Evolutionary conservation across 2,329 filamentous ascomycete genomes (phyloP), one percentile per base, ranked within the genome.

Genomic region (Xylariaceae sp.): DNA sequence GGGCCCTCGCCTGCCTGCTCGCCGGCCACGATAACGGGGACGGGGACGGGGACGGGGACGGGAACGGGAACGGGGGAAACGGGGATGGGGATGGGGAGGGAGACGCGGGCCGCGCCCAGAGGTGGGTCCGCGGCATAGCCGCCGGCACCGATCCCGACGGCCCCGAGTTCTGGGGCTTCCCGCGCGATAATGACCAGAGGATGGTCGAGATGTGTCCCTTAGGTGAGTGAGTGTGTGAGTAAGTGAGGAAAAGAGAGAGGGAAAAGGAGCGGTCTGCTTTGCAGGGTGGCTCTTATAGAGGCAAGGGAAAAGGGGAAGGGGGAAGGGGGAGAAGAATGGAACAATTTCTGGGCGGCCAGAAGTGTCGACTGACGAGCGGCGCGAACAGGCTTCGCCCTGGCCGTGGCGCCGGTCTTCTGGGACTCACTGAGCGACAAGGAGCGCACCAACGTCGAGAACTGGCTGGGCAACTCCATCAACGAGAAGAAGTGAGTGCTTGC

Each of bases 151-250:
- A 89, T 46, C 82, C 82, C 0, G 66, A 76, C 28, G 74, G 64
- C 37, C 67, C 73, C 0, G 83, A 88, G 57, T 89, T 80, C 50
- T 90, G 83, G 83, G 83, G 83, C 0, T 77, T 75, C 36, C 81
- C 84, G 43, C 70, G 77, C 44, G 82, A 88, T 51, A 77, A 80
- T 37, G 84, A 89, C 51, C 83, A 89, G 63, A 67, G 83, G 17
- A 89, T 89, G 84, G 84, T 89, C 3, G 84, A 90, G 55, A 85
- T 87, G 70, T 88, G 83, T 51, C 83, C 83, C 1, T 68, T 89
- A 38, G 84, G 67, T 67, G 53, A 39, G 51, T n/a, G n/a, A n/a
- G n/a, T n/a, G n/a, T n/a, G n/a, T n/a, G n/a, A n/a, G n/a, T n/a
- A n/a, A n/a, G n/a, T n/a, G n/a, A n/a, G n/a, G n/a, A n/a, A n/a